Base-by-base conservation (phyloP, 306 rosid species). In the Mimosa pudica region DNA sequence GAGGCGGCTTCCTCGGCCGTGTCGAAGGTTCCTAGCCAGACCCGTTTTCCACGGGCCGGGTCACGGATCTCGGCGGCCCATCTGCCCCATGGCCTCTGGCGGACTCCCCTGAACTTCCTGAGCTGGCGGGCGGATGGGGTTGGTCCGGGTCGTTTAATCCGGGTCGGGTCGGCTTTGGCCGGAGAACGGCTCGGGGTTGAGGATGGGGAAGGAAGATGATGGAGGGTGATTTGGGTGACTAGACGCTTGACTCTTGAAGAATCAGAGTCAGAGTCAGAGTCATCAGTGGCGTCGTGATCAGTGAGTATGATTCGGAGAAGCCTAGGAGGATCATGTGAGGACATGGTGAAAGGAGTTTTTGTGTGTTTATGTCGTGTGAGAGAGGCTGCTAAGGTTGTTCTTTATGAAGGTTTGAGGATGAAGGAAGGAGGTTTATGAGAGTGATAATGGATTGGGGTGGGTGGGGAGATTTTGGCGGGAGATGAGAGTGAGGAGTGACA, bases 1-100 rank as follows among this genome's bases (percentile, higher is more conserved):
- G 90, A 81, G 16, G 93, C 98, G 2, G 98, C 98, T 77, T 91
- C 93, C 85, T 91, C 97, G 33, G 90, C 98, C 71, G 98, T 89
- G 80, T 91, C 88, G 42, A 88, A 93, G 0, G 98, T 93, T 5
- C 98, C 98, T 0, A 93, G 88, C 98, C 98, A 93, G 49, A 89
- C 71, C 68, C 98, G 93, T 54, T 89, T 93, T 1, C 88, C 14
- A 0, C 73, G 89, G 38, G 0, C 76, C 70, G 98, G 98, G 88
- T 91, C 97, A 0, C 98, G 92, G 82, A 93, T 89, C 90, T 93
- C 97, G 0, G 98, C 97, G 0, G 93, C 93, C 94, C 97, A 93
- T 1, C 97, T 85, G 0, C 98, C 98, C 97, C 97, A 89, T 0
- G 98, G 97, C n/a, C 98, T 64, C 86, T 86, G 92, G 3, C 98